Evolutionary conservation across 1,284 basidiomycete species (phyloP), one percentile per base, ranked within the genome.

Genomic region (Cutaneotrichosporon sp.): DNA sequence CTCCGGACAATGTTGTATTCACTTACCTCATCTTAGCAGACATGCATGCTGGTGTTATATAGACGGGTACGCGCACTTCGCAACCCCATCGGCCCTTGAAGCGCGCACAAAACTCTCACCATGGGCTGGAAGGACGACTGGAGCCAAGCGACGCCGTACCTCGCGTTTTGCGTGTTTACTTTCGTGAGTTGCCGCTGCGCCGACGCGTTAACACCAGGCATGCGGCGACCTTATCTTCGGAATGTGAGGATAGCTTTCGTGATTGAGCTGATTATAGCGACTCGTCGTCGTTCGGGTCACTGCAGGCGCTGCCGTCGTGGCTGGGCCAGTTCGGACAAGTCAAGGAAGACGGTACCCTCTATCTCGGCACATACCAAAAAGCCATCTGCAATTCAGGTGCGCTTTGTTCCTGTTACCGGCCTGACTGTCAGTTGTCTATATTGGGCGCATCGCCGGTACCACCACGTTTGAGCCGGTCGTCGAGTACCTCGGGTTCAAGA

Each of bases 231-330:
- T 63, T 7, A 47, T 63, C 36, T 63, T 59, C 44, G 62, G 61
- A 15, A 47, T 47, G 62, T 63, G 22, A 51, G 61, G 52, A 4
- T 10, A 12, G 21, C 20, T 34, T n/a, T 43, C 33, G 7, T 10
- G 10, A 23, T 14, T 8, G 4, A 3, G 18, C 58, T 48, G 40
- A 49, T 17, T 2, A 17, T 20, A 63, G 61, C 44, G 61, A 63
- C 46, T 46, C 55, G 13, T 46, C 38, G 4, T 54, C 56, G 14
- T 63, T 63, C 50, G 59, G 59, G 12, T 60, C 61, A 7, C 49
- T 63, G 1, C 59, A 63, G 26, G 55, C 62, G n/a, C 49, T 63
- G 15, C 62, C 62, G 15, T 56, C 60, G 4, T 63, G 51, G 49
- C 52, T 63, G 12, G 39, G 30, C 23, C 15, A 34, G 3, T 63